Evolutionary conservation across 2,329 filamentous ascomycete species (phyloP).

Genomic region (Aspergillus sp.): DNA sequence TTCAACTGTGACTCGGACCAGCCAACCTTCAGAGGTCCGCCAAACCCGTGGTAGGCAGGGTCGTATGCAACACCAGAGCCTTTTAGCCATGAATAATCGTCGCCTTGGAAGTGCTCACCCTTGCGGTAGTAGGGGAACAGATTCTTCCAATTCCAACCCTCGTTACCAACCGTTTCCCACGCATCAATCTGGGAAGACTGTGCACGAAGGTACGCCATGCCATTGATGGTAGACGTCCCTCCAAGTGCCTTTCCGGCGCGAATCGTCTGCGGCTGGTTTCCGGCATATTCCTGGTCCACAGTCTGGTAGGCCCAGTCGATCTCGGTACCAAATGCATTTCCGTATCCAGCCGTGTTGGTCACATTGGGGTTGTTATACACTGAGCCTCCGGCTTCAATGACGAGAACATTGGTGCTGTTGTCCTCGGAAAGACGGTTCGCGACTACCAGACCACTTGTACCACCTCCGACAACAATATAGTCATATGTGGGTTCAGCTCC

Average conservation of each 20-base stretch:
- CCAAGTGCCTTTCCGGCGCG: not conserved
- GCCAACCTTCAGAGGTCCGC: slow-evolving; percentile 24
- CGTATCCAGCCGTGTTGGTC: not conserved
- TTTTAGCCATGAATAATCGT: slow-evolving; percentile 10
- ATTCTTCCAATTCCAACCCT: not conserved
- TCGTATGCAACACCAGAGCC: slow-evolving; percentile 21
- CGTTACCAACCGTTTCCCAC: not conserved
- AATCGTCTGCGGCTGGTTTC: not conserved
- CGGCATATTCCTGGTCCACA: not conserved
- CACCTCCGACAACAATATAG: not conserved
- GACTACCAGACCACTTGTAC: not conserved
- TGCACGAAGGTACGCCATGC: not conserved
- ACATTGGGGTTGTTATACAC: not conserved
- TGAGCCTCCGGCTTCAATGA: not conserved
- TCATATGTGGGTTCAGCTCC: not conserved
- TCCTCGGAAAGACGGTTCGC: not conserved
- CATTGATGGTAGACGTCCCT: not conserved
- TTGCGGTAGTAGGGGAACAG: not conserved
- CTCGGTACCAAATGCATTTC: not conserved
- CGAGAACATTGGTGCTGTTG: not conserved
- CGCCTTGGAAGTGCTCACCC: not conserved
- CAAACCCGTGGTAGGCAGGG: slow-evolving; percentile 18
- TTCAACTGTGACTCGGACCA: slow-evolving; percentile 17
- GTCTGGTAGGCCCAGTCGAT: not conserved
- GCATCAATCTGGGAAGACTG: not conserved